A percentile compares a stretch with the other conserved stretches of the same genome.
Conservation (phyloP, 2,329 filamentous ascomycete species). For the Lachnellula occidentalis region DNA sequence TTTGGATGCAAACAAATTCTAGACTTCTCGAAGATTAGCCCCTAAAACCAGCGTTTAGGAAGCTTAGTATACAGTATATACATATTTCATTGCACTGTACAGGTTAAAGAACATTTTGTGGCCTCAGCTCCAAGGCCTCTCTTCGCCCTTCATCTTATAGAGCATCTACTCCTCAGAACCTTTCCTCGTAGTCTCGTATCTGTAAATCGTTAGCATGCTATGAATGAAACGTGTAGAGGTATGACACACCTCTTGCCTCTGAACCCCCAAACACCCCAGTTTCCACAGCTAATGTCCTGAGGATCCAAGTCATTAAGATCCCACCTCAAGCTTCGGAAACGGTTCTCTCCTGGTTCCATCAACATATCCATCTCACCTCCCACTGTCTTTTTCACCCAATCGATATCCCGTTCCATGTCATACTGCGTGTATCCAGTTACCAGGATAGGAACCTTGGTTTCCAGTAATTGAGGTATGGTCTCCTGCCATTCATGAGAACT, state of each 20-base stretch:
- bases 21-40: no score
- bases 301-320: slow-evolving; percentile 94
- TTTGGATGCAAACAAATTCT: no score
- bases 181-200: slow-evolving; percentile 32
- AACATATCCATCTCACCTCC: slow-evolving; percentile 88
- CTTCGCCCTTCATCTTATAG: background rate
- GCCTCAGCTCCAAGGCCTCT: background rate
- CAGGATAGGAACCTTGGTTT: slow-evolving; percentile 93
- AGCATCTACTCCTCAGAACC: slow-evolving; percentile 14
- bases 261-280: slow-evolving; percentile 97
- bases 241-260: slow-evolving; percentile 80
- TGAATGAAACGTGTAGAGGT: background rate
- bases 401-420: slow-evolving; percentile 89
- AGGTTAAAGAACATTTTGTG: background rate
- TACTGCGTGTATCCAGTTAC: slow-evolving; percentile 94
- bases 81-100: background rate
- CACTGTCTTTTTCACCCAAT: slow-evolving; percentile 82
- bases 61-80: no score
- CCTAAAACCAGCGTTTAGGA: no score
- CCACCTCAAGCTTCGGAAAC: slow-evolving; percentile 90
- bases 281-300: slow-evolving; percentile 88
- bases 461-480: slow-evolving; percentile 80
- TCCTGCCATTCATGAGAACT: slow-evolving; percentile 91
- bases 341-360: slow-evolving; percentile 88
- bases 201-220: slow-evolving; percentile 15